Evolutionary conservation across 306 rosid genomes (phyloP).

Genomic region (Spatholobus suberectus): DNA sequence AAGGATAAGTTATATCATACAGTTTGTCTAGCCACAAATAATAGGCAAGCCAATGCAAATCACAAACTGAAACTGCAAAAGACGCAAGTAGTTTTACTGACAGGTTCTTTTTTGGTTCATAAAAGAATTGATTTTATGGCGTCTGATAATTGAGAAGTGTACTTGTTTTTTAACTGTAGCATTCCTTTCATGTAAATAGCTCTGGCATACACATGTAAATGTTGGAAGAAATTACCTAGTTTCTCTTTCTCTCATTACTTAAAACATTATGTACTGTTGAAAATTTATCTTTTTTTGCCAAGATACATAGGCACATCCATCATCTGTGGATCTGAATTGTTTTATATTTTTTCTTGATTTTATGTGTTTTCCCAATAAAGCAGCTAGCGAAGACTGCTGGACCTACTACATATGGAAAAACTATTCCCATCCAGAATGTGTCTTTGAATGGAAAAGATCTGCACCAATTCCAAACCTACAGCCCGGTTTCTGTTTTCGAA

Average conservation of each 20-base stretch:
- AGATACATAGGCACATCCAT: background rate
- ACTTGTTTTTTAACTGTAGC: background rate
- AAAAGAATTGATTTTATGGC: background rate
- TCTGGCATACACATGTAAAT: slow-evolving; percentile 24
- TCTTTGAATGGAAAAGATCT: slow-evolving; percentile 41
- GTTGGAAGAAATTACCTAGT: background rate
- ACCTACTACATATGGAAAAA: slow-evolving; percentile 22
- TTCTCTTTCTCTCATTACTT: slow-evolving; percentile 5
- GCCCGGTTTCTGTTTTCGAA: slow-evolving; percentile 72
- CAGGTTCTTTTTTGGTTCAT: background rate
- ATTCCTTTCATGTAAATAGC: slow-evolving; percentile 2
- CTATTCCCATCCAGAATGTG: slow-evolving; percentile 24
- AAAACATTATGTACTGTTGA: background rate
- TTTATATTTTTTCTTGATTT: slow-evolving; percentile 4
- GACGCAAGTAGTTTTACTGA: background rate
- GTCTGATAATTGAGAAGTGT: slow-evolving; percentile 1
- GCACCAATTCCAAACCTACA: slow-evolving; percentile 50
- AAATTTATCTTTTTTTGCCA: background rate
- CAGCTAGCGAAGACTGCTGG: slow-evolving; percentile 1
- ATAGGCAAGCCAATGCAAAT: background rate
- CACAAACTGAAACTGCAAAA: background rate
- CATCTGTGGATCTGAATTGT: slow-evolving; percentile 33
- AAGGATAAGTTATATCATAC: background rate
- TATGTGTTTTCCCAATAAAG: slow-evolving; percentile 17
- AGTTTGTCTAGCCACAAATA: slow-evolving; percentile 1